Evolutionary conservation across 768 basidiomycete species (phyloP), one percentile per base, ranked within the genome.

Genomic region (Dictyophora rubrovolvata): DNA sequence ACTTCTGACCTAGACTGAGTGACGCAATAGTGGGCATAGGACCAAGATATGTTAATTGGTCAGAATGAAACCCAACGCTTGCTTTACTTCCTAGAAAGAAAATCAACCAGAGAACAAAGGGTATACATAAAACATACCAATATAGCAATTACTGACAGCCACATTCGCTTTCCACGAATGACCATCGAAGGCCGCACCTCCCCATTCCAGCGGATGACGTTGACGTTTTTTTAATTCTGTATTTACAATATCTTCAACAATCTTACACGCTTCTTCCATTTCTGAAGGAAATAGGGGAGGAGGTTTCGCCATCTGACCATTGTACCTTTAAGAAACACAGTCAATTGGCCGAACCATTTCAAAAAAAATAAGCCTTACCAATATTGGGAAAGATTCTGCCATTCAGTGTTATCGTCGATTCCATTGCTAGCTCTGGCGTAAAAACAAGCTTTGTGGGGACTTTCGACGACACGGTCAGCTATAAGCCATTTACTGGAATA

Each of bases 11-110:
- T 12, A 92, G 78, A 67, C 88, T 90, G 53, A 92, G 69, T 11
- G 89, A 91, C 10, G 89, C 89, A 63, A 92, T 92, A 0, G 89
- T 91, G 5, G 87, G 84, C 69, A 85, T 89, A 14, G 89, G 89
- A 10, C 89, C 90, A 7, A 92, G 74, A 71, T 86, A 85, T 0
- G 89, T 89, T 56, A 89, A 69, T 56, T 87, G 86, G 68, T 92
- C 89, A 4, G 89, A 84, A 67, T 92, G 90, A 66, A 80, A 84
- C 0, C 90, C 89, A 2, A 92, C 89, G 53, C 83, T 82, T 69
- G 90, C 89, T 66, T 85, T 84, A 37, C 79, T 77, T n/a, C 89
- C 89, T 67, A 85, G 80, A 61, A 42, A 42, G 10, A 42, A 5
- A 42, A 42, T n/a, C n/a, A 42, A 42, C 18, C 21, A 11, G 2